Evolutionary conservation across 306 rosid species (phyloP).

Genomic region (Mimosa pudica): DNA sequence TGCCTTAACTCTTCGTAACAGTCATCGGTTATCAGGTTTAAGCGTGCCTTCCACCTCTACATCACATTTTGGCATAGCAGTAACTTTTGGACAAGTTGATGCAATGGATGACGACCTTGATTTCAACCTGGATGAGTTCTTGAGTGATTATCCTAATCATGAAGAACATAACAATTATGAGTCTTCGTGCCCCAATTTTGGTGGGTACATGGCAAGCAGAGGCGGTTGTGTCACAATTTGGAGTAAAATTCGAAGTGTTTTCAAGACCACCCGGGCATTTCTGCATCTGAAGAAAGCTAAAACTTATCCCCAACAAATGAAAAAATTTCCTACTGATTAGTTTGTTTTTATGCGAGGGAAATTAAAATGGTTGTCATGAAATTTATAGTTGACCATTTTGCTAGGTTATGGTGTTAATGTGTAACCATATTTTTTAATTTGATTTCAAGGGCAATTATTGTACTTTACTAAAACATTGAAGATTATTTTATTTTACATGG

Average conservation of each 20-base stretch:
- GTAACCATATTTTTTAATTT: neutral
- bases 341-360: neutral
- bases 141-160: neutral
- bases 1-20: neutral
- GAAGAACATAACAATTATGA: constrained; percentile 18
- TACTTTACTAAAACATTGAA: neutral
- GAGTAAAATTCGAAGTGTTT: constrained; percentile 34
- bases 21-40: constrained; percentile 22
- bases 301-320: neutral
- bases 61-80: constrained; percentile 14
- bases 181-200: neutral
- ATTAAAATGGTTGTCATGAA: neutral
- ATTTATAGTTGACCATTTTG: neutral
- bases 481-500: neutral
- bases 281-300: constrained; percentile 15
- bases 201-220: constrained; percentile 14
- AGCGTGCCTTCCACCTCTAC: constrained; percentile 23
- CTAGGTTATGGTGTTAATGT: neutral
- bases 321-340: neutral
- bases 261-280: constrained; percentile 15
- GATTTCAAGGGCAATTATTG: neutral
- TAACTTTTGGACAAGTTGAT: constrained; percentile 13
- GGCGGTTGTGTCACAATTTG: constrained; percentile 36
- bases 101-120: neutral
- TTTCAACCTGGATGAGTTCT: neutral